These are phyloP conservation scores for Hyaloscypha hepaticicola DNA, from an alignment of 495 filamentous ascomycete species.

Conservation along the genomic window DNA sequence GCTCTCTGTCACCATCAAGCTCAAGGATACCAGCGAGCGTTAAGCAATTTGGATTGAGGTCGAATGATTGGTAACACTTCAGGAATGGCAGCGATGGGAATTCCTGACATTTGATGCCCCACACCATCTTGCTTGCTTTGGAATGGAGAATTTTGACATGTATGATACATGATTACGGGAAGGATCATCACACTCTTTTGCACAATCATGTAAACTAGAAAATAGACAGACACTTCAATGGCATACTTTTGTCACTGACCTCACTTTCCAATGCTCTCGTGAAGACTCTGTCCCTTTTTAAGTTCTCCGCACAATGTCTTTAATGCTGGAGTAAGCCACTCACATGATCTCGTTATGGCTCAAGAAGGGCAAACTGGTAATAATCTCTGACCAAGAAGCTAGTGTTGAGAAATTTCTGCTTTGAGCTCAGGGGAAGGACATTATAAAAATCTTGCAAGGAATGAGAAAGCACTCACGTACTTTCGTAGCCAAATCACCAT, in stretches of 20 bases:
- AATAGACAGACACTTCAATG: constrained; percentile 8
- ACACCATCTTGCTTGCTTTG: background rate
- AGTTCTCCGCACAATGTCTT: too few relatives aligned
- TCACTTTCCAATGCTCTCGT: background rate
- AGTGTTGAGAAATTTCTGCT: background rate
- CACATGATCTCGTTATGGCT: too few relatives aligned
- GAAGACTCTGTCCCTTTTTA: too few relatives aligned
- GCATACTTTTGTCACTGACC: constrained; percentile 16
- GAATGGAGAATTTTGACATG: background rate
- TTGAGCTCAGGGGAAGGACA: background rate
- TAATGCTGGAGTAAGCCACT: too few relatives aligned
- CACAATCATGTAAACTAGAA: constrained; percentile 13
- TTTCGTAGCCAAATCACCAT: background rate
- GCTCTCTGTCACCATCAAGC: too few relatives aligned
- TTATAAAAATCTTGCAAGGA: too few relatives aligned
- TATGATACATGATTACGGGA: background rate
- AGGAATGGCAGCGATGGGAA: constrained; percentile 15
- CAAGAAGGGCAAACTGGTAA: background rate
- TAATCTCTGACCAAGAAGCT: background rate
- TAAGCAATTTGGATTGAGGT: background rate
- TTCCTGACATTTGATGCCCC: constrained; percentile 12
- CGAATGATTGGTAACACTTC: background rate
- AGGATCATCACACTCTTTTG: constrained; percentile 9
- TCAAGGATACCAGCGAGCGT: background rate
- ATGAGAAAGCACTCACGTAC: too few relatives aligned